phyloP scores from a whole-genome alignment of 306 rosid genomes.

The Astragalus membranaceus region DNA sequence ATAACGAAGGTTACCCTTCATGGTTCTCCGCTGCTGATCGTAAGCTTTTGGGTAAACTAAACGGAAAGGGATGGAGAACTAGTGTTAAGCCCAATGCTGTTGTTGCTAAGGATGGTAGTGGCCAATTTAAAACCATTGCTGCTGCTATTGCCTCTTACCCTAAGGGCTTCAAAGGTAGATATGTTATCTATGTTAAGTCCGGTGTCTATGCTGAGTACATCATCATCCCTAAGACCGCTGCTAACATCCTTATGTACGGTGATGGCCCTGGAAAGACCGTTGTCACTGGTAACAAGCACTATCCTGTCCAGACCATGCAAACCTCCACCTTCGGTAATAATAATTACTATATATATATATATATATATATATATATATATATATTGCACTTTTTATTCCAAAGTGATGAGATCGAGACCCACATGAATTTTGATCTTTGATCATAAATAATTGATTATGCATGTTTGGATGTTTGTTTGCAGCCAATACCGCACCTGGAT shows the following conservation, averaged over 20 bases:
- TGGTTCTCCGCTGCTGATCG: constrained; percentile 53
- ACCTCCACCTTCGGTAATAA: constrained; percentile 51
- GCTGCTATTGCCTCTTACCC: constrained; percentile 53
- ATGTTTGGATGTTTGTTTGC: not conserved
- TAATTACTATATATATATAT: too few relatives aligned
- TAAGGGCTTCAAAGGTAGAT: constrained; percentile 21
- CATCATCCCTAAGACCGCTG: constrained; percentile 12
- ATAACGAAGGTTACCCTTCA: constrained; percentile 32
- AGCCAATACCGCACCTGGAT: constrained; percentile 30
- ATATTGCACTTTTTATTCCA: too few relatives aligned
- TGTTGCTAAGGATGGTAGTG: constrained; percentile 77
- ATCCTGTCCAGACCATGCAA: constrained; percentile 25
- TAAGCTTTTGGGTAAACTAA: constrained; percentile 29
- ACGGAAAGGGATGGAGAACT: not conserved
- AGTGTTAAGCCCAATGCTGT: constrained; percentile 22
- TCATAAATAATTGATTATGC: too few relatives aligned
- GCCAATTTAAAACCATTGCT: constrained; percentile 37
- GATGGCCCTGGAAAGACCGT: constrained; percentile 59
- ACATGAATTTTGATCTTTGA: too few relatives aligned
- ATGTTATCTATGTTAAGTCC: constrained; percentile 55
- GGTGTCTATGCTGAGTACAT: constrained; percentile 54
- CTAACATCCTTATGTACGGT: constrained; percentile 49
- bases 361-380: too few relatives aligned
- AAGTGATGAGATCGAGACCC: too few relatives aligned
- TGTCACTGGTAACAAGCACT: constrained; percentile 42